Conservation (phyloP, 169 alveolate genomes). For the Cryptosporidium canis region DNA sequence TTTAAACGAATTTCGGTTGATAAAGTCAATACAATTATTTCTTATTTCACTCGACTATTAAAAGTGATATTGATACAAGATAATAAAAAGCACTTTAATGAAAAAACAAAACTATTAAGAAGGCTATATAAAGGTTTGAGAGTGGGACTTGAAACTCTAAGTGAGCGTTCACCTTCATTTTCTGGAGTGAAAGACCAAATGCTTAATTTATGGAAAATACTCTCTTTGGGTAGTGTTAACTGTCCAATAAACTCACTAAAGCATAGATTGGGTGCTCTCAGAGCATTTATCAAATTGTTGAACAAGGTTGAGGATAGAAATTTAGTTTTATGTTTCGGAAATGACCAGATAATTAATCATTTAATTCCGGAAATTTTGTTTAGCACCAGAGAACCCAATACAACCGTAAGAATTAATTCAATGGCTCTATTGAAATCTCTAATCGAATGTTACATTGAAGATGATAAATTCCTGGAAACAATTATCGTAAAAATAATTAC, state of each 20-base stretch:
- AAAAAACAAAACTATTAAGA: constrained; percentile 4
- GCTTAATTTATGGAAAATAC: neutral
- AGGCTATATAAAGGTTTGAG: constrained; percentile 38
- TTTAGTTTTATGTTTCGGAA: neutral
- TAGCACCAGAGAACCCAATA: constrained; percentile 31
- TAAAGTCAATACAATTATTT: neutral
- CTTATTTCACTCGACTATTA: neutral
- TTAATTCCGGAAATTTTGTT: constrained; percentile 53
- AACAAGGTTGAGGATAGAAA: constrained; percentile 24
- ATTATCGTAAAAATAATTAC: constrained; percentile 47
- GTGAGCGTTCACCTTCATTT: neutral
- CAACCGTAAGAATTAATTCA: constrained; percentile 43
- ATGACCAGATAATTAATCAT: constrained; percentile 12
- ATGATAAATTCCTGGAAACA: neutral
- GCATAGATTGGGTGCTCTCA: constrained; percentile 36
- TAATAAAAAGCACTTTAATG: neutral
- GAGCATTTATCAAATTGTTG: constrained; percentile 33
- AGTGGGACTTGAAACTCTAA: constrained; percentile 20
- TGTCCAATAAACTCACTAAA: constrained; percentile 52
- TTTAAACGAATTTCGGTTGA: constrained; percentile 3
- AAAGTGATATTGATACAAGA: neutral
- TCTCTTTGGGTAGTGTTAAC: constrained; percentile 11
- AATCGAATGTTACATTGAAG: constrained; percentile 34
- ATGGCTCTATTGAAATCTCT: constrained; percentile 22
- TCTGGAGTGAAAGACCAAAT: neutral